phyloP scores from a whole-genome alignment of 768 basidiomycete genomes.

The Tricholoma sp. region DNA sequence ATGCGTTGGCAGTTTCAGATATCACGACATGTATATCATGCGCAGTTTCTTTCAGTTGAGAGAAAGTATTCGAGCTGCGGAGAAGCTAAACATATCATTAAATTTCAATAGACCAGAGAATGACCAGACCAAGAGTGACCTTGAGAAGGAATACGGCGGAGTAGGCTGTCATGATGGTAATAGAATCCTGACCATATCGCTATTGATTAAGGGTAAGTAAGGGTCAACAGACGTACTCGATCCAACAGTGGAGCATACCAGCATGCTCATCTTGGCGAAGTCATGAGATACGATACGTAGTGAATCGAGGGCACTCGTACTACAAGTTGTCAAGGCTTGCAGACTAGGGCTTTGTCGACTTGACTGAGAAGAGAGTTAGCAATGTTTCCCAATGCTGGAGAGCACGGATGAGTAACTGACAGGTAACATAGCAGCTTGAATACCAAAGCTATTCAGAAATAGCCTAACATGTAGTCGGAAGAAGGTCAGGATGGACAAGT shows the following conservation, averaged over 20 bases:
- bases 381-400: conserved; percentile 2
- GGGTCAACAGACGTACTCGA: not conserved
- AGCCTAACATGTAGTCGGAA: conserved; percentile 77
- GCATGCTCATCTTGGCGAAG: conserved; percentile 67
- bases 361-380: conserved; percentile 31
- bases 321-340: conserved; percentile 68
- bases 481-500: conserved; percentile 67
- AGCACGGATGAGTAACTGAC: conserved; percentile 29
- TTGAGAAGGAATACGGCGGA: conserved; percentile 76
- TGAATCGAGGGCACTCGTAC: conserved; percentile 66
- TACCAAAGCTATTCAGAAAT: conserved; percentile 82
- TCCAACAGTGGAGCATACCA: conserved; percentile 39
- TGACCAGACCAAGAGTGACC: conserved; percentile 32
- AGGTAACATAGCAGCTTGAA: conserved; percentile 56
- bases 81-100: conserved; percentile 46
- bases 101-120: conserved; percentile 1
- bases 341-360: conserved; percentile 57
- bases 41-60: conserved; percentile 56
- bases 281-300: conserved; percentile 70
- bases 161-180: conserved; percentile 84
- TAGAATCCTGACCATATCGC: conserved; percentile 83
- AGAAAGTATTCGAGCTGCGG: conserved; percentile 53
- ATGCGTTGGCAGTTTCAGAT: conserved; percentile 69
- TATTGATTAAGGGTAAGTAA: conserved; percentile 20
- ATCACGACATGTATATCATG: conserved; percentile 65